Evolutionary conservation across 164 flowering plant genomes (phyloP), one percentile per base, ranked within the genome.

Genomic region (Cinnamomum micranthum): DNA sequence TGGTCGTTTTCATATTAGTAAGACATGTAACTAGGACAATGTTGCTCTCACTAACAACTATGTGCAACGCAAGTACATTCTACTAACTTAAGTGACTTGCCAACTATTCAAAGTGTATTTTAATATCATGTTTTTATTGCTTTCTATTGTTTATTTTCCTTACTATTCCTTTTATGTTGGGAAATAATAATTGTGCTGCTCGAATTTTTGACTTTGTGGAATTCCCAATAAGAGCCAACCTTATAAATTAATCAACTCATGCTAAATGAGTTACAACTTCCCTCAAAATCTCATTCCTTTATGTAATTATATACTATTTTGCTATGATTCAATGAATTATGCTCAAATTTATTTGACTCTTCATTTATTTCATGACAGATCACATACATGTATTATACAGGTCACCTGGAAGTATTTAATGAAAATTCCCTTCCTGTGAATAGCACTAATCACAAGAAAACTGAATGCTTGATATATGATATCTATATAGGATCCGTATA

Each of bases 311-410:
- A 5, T 31, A 31, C 70, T 19, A 14, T 67, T 27, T 33, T 14
- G 41, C 41, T 19, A 35, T 35, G 27, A 47, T 13, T 51, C 20
- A 14, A 73, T 74, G 51, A 71, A 14, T 47, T 58, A 27, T 52
- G 4, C 76, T 51, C 6, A 24, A 67, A 25, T 23, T 41, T 13
- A n/a, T 24, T 52, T 66, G 41, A 66, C 27, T 3, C n/a, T 31
- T 52, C 12, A 50, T 71, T 24, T 67, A 33, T 12, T 4, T 60
- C 33, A 7, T 82, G 68, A 33, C 88, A 92, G 95, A 97, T 96
- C 50, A 94, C 99, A 6, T 96, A 94, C 90, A 96, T 94, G 98
- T 96, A 96, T 77, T 96, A 96, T 79, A 96, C 99, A 23, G 99
- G 99, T n/a, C 97, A 97, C 52, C 82, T 96, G 84, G 99, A 94